Evolutionary conservation across 257 asterid genomes (phyloP).

Genomic region (Lavandula angustifolia): DNA sequence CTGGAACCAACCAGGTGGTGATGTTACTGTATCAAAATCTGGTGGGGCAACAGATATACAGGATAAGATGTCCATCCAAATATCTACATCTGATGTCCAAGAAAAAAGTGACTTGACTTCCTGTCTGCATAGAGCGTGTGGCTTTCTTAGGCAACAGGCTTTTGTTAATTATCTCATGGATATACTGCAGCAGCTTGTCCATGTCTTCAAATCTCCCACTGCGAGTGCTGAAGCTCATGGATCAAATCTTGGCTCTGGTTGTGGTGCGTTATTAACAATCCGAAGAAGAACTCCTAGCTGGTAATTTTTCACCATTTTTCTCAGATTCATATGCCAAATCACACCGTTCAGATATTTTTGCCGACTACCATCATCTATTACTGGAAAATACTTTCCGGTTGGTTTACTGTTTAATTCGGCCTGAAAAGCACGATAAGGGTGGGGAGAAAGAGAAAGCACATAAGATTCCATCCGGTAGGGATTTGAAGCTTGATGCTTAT

Average conservation of each 20-base stretch:
- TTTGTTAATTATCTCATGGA: slow-evolving; percentile 91
- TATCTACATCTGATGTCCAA: slow-evolving; percentile 52
- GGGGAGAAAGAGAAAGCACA: slow-evolving; percentile 82
- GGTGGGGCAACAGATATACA: slow-evolving; percentile 56
- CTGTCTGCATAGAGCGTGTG: slow-evolving; percentile 74
- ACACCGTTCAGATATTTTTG: slow-evolving; percentile 88
- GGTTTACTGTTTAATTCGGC: slow-evolving; percentile 92
- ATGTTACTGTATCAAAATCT: slow-evolving; percentile 64
- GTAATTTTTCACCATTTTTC: slow-evolving; percentile 93
- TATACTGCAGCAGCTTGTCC: slow-evolving; percentile 86
- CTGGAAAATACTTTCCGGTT: slow-evolving; percentile 90
- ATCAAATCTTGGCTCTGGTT: slow-evolving; percentile 70
- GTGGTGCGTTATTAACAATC: slow-evolving; percentile 81
- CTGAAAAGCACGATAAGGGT: slow-evolving; percentile 95
- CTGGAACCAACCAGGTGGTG: slow-evolving; percentile 97
- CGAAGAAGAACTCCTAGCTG: slow-evolving; percentile 95
- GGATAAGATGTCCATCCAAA: slow-evolving; percentile 61
- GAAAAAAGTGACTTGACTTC: slow-evolving; percentile 69
- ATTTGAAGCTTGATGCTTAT: slow-evolving; percentile 93
- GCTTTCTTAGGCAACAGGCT: slow-evolving; percentile 80
- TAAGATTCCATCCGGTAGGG: slow-evolving; percentile 67
- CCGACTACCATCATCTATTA: slow-evolving; percentile 82
- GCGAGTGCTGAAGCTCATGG: slow-evolving; percentile 62
- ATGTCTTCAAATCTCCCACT: slow-evolving; percentile 75
- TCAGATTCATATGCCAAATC: slow-evolving; percentile 94